These are phyloP conservation scores for Primulina tabacum DNA, from an alignment of 257 asterid genomes.

Conservation along the genomic window DNA sequence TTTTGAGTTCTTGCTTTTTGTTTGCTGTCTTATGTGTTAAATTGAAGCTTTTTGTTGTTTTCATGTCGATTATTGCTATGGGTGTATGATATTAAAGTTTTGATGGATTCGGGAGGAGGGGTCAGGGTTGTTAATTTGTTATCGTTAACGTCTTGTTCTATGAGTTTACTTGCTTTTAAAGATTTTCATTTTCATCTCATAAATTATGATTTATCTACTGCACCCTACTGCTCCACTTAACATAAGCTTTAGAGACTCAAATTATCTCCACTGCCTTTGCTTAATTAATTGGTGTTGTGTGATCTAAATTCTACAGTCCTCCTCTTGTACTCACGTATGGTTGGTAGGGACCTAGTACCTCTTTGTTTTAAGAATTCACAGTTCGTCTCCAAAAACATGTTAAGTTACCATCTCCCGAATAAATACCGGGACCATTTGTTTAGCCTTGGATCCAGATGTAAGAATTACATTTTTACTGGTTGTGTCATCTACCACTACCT, in stretches of 20 bases:
- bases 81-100: not conserved
- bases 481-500: not conserved
- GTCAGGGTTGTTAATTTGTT: too few relatives aligned
- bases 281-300: not conserved
- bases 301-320: not conserved
- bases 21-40: not conserved
- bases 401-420: not conserved
- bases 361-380: not conserved
- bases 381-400: too few relatives aligned
- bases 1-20: not conserved
- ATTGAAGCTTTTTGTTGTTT: constrained; percentile 5
- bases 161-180: not conserved
- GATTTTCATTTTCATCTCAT: not conserved
- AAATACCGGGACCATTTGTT: not conserved
- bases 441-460: not conserved
- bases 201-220: not conserved
- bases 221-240: not conserved
- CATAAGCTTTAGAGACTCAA: not conserved
- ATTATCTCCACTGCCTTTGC: not conserved
- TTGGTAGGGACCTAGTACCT: not conserved
- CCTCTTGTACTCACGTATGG: not conserved
- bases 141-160: too few relatives aligned
- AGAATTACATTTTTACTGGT: not conserved
- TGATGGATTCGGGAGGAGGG: too few relatives aligned
- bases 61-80: constrained; percentile 8